Base-by-base conservation (phyloP, 2,329 filamentous ascomycete species). In the Diaporthe amygdali region DNA sequence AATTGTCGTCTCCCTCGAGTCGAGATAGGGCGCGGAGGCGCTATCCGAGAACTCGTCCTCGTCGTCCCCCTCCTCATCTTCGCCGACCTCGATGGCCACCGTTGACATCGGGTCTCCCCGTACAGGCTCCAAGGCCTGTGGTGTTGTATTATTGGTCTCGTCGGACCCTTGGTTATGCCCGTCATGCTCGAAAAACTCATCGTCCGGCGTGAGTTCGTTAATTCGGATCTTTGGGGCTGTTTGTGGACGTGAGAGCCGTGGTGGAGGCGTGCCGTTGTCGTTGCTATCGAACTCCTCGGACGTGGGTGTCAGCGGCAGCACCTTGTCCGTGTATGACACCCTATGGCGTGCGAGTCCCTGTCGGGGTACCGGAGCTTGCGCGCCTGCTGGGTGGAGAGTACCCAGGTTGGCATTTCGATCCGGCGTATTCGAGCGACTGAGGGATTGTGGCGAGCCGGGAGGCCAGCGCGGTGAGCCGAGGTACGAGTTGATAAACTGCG, bases 271-370 rank as follows among this genome's bases (percentile, higher is more conserved):
- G 15, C 55, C 64, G 20, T 44, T 46, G 32, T 67, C 72, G 17
- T 76, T 75, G 51, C 74, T 67, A 55, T 76, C 77, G 66, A 76
- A 76, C 6, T 49, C 49, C 46, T 77, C 71, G 41, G 78, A 77
- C 20, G 77, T 77, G 7, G 79, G 80, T 22, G 79, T 81, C 37
- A 79, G 59, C 9, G 80, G 80, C 7, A 82, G 74, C 15, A 77
- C 71, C 71, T 82, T 82, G 55, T 82, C 77, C 7, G 63, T 73
- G 64, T 77, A 75, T 9, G 72, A 68, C 20, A 66, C 27, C 72
- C 61, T 69, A 20, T 63, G 32, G n/a, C 39, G 66, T 47, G 41
- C 52, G 10, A 59, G 34, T 68, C 66, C 30, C n/a, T 46, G 17
- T 5, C 52, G 52, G 20, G 52, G n/a, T 32, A 4, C 46, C 30